phyloP scores from a whole-genome alignment of 108 stramenopile genomes.

The Schizochytrium sp. region DNA sequence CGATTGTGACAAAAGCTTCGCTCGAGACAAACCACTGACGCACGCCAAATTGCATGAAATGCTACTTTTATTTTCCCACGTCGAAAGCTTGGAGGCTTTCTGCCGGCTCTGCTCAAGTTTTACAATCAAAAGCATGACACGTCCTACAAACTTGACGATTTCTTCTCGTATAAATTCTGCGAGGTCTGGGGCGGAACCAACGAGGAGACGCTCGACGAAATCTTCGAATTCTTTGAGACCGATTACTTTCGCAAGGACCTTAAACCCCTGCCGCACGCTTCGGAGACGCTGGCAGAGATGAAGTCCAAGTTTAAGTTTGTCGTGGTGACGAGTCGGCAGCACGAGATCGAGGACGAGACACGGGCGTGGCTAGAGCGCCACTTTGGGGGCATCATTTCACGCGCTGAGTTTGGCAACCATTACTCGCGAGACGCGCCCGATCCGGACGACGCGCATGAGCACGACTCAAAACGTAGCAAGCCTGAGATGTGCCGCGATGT shows the following conservation, averaged over 20 bases:
- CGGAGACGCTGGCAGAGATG: constrained; percentile 29
- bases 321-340: constrained; percentile 42
- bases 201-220: constrained; percentile 33
- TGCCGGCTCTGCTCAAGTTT: constrained; percentile 33
- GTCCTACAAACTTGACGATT: constrained; percentile 21
- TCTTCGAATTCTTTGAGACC: constrained; percentile 39
- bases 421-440: constrained; percentile 22
- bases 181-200: constrained; percentile 29
- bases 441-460: background rate
- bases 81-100: constrained; percentile 31
- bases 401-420: constrained; percentile 48
- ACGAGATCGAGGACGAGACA: constrained; percentile 35
- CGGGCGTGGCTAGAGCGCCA: constrained; percentile 32
- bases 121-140: constrained; percentile 45
- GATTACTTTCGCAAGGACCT: constrained; percentile 27
- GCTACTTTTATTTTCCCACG: background rate
- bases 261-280: constrained; percentile 23
- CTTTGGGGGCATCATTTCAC: constrained; percentile 37
- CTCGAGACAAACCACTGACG: too few species aligned
- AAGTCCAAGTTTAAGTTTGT: constrained; percentile 22
- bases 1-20: too few species aligned
- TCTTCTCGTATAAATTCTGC: constrained; percentile 41
- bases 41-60: too few species aligned
- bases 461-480: constrained; percentile 30
- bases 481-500: constrained; percentile 44